Percentiles rank a stretch among this genome's conserved stretches.
Conservation (phyloP, 1,139 yeast species). For the Schwanniomyces etchellsii region DNA sequence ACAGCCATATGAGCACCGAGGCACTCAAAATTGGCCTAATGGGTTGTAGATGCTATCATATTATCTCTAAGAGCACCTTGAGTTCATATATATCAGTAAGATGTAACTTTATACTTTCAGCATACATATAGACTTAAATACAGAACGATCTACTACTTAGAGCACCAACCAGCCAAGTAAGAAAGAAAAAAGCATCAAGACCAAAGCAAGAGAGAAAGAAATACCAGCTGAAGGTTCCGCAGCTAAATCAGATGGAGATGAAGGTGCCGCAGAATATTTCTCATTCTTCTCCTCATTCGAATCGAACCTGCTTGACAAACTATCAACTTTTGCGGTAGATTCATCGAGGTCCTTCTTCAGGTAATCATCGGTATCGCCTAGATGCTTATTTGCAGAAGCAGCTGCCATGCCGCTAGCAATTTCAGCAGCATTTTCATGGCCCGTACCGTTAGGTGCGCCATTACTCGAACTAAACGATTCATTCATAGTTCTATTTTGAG, state of each 20-base stretch:
- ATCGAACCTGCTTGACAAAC: slow-evolving; percentile 40
- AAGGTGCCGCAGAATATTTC: slow-evolving; percentile 4
- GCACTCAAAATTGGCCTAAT: no score
- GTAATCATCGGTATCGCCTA: slow-evolving; percentile 3
- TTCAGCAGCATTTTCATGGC: slow-evolving; percentile 11
- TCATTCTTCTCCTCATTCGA: slow-evolving; percentile 10
- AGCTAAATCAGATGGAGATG: slow-evolving; percentile 5
- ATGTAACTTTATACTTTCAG: no score
- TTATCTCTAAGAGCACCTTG: no score
- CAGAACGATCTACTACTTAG: no score
- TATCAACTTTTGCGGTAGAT: slow-evolving; percentile 37
- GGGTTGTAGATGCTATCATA: no score
- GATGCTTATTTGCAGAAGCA: slow-evolving; percentile 6
- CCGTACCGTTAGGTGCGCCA: slow-evolving; percentile 10
- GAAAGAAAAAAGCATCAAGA: slow-evolving; percentile 51
- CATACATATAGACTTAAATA: no score
- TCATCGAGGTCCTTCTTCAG: slow-evolving; percentile 26
- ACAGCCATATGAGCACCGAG: no score
- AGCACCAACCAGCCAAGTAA: slow-evolving; percentile 57
- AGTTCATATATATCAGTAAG: no score
- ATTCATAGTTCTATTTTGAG: slow-evolving; percentile 8
- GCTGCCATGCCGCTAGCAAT: slow-evolving; percentile 13
- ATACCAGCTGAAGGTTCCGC: slow-evolving; percentile 41
- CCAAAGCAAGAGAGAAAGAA: slow-evolving; percentile 49
- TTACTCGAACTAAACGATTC: slow-evolving; percentile 9